Evolutionary conservation across 208 protist genomes (phyloP).

Genomic region (Crithidia brevicula): DNA sequence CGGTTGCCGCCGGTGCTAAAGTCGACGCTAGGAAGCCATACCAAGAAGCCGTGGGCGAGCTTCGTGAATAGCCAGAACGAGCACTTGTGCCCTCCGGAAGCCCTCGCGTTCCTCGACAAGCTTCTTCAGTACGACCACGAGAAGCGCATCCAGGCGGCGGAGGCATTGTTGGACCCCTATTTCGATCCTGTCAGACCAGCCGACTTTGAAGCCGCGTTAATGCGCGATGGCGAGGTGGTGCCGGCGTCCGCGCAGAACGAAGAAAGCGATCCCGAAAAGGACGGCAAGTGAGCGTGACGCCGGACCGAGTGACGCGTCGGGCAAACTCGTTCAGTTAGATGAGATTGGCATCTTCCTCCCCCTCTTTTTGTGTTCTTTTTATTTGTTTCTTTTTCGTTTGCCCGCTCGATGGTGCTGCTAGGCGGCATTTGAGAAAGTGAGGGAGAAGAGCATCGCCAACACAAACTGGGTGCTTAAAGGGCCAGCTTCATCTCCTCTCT

Average conservation of each 20-base stretch:
- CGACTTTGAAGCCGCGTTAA: conserved; percentile 10
- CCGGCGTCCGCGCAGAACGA: conserved; percentile 14
- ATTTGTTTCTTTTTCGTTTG: not conserved
- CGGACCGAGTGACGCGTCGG: too few relatives aligned
- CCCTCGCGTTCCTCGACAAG: conserved; percentile 98
- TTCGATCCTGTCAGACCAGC: conserved; percentile 94
- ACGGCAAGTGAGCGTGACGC: not conserved
- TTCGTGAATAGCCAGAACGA: conserved; percentile 97
- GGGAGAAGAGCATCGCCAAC: not conserved
- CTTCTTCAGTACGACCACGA: conserved; percentile 98
- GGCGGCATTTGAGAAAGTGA: not conserved
- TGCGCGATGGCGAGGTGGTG: conserved; percentile 6
- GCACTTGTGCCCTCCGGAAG: conserved; percentile 96
- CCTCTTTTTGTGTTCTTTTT: conserved; percentile 5
- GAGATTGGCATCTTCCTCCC: not conserved
- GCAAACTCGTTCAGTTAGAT: too few relatives aligned
- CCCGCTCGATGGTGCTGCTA: not conserved
- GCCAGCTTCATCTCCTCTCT: too few relatives aligned
- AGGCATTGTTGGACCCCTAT: conserved; percentile 99
- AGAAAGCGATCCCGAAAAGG: conserved; percentile 28
- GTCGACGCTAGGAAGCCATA: conserved; percentile 82
- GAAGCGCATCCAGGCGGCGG: conserved; percentile 96
- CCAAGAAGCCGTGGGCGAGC: conserved; percentile 92
- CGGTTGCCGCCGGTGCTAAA: conserved; percentile 93
- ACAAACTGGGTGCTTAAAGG: too few relatives aligned